phyloP scores from a whole-genome alignment of 2,329 filamentous ascomycete genomes.

The Colletotrichum sp. region DNA sequence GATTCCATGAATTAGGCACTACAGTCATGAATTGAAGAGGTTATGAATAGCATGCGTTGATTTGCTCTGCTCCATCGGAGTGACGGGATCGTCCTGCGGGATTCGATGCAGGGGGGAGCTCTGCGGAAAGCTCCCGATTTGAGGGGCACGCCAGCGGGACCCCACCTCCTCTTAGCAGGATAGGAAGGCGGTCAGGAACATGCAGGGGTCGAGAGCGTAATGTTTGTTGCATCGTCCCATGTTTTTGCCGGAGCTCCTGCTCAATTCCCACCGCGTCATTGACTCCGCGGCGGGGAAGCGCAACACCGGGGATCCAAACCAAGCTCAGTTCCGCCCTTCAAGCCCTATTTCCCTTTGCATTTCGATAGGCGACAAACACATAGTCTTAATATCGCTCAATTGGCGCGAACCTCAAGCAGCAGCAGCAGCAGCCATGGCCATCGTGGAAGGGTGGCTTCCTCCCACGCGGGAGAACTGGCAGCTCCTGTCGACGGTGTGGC shows the following conservation, averaged over 20 bases:
- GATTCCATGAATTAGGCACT: not conserved
- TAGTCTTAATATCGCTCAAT: not conserved
- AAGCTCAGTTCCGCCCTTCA: not conserved
- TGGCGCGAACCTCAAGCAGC: not conserved
- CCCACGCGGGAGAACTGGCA: slow-evolving; percentile 64
- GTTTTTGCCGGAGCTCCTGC: not conserved
- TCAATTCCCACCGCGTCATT: not conserved
- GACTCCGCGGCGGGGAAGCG: not conserved
- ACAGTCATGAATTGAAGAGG: not conserved
- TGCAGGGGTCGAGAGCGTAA: not conserved
- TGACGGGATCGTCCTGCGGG: not conserved
- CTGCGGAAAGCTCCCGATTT: not conserved
- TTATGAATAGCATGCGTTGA: not conserved
- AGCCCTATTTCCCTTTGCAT: not conserved
- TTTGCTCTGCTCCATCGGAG: not conserved
- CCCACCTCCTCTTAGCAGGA: not conserved
- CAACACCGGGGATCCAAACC: not conserved
- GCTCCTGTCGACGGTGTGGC: slow-evolving; percentile 55
- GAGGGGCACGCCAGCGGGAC: not conserved
- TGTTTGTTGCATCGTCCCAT: not conserved
- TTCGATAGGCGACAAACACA: not conserved
- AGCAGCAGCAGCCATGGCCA: slow-evolving; percentile 40
- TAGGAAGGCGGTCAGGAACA: not conserved
- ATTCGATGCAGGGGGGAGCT: not conserved
- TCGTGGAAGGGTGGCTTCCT: slow-evolving; percentile 62